A percentile compares a stretch with the other conserved stretches of the same genome.
phyloP scores from a whole-genome alignment of 495 filamentous ascomycete species.

The Parathielavia hyrcaniae region DNA sequence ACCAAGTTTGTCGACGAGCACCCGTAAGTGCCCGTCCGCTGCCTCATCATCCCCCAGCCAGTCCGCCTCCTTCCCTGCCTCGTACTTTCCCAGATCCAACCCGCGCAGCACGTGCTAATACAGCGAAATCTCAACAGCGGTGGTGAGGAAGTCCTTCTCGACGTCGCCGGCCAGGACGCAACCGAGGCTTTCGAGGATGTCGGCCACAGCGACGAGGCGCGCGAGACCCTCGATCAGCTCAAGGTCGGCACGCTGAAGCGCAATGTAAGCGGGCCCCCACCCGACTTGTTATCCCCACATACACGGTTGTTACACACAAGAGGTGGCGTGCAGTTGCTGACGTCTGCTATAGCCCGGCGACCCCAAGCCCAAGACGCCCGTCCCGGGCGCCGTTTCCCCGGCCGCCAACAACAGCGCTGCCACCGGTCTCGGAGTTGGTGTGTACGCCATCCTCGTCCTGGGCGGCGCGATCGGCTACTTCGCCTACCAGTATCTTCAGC shows the following conservation, averaged over 20 bases:
- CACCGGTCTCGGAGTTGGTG: conserved; percentile 61
- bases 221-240: conserved; percentile 80
- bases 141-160: conserved; percentile 95
- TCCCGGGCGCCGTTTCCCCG: conserved; percentile 41
- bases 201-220: conserved; percentile 97
- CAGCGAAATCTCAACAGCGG: conserved; percentile 52
- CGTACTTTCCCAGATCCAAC: background rate
- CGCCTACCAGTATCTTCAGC: conserved; percentile 82
- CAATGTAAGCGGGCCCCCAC: conserved; percentile 52
- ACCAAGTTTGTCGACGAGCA: conserved; percentile 94
- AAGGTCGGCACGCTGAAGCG: conserved; percentile 79
- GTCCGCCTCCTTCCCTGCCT: conserved; percentile 7
- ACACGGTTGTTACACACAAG: background rate
- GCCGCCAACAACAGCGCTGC: conserved; percentile 44
- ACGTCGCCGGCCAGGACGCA: conserved; percentile 93
- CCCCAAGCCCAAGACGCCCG: conserved; percentile 59
- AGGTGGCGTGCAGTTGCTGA: background rate
- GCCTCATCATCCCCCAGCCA: background rate
- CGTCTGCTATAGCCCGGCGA: conserved; percentile 64
- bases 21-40: conserved; percentile 64
- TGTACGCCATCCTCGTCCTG: conserved; percentile 76
- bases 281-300: background rate
- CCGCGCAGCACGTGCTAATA: conserved; percentile 20
- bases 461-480: conserved; percentile 72
- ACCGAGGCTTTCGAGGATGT: conserved; percentile 99